phyloP scores from a whole-genome alignment of 1,139 yeast species.

The Torulaspora globosa region DNA sequence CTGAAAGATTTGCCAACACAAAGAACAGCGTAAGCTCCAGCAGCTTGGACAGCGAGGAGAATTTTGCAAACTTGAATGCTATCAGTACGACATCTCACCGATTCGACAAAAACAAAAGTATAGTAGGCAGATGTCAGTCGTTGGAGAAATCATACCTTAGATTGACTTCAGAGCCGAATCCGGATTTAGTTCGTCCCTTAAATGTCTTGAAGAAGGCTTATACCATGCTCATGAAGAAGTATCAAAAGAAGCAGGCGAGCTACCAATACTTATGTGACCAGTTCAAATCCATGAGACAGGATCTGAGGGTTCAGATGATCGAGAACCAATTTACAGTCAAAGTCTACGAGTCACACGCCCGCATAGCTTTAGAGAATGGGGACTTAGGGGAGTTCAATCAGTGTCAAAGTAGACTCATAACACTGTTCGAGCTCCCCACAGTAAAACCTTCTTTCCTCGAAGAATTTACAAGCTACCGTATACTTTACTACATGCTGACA shows the following conservation, averaged over 20 bases:
- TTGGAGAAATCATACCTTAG: constrained; percentile 78
- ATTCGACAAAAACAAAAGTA: constrained; percentile 37
- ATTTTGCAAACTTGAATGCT: constrained; percentile 34
- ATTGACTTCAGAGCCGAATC: constrained; percentile 88
- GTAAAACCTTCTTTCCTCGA: constrained; percentile 41
- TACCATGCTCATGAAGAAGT: constrained; percentile 51
- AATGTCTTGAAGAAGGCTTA: constrained; percentile 56
- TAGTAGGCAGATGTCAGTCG: constrained; percentile 62
- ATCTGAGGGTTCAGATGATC: constrained; percentile 86
- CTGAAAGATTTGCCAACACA: constrained; percentile 28
- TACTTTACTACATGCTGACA: constrained; percentile 78
- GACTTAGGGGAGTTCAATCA: constrained; percentile 95
- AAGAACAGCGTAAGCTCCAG: constrained; percentile 9
- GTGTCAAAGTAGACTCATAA: constrained; percentile 77
- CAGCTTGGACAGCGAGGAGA: constrained; percentile 28
- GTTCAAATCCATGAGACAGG: constrained; percentile 87
- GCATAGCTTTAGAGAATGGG: constrained; percentile 73
- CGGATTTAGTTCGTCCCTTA: constrained; percentile 74
- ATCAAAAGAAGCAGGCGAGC: constrained; percentile 47
- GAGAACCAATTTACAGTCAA: constrained; percentile 69
- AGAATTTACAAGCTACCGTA: constrained; percentile 71
- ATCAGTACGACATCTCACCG: constrained; percentile 33
- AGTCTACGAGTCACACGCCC: constrained; percentile 84
- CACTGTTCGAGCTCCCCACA: constrained; percentile 47
- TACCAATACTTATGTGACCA: constrained; percentile 85